phyloP scores from a whole-genome alignment of 768 basidiomycete species.

The Leccinum rimulosum region DNA sequence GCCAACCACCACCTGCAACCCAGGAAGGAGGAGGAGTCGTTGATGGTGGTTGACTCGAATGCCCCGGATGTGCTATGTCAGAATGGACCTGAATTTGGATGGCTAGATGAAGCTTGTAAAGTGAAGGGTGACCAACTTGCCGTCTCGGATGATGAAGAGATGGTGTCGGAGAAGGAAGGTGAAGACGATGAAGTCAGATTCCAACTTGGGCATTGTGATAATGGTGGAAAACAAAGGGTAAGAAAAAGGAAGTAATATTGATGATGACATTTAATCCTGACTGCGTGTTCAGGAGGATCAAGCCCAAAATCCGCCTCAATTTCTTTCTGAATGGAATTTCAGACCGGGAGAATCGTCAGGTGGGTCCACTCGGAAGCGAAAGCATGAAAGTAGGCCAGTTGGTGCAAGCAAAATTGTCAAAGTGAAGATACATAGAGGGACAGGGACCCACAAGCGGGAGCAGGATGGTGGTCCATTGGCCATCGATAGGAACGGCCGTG shows the following conservation, averaged over 20 bases:
- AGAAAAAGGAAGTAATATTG: constrained; percentile 2
- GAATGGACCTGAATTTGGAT: constrained; percentile 15
- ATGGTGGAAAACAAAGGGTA: constrained; percentile 11
- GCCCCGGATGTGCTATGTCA: constrained; percentile 21
- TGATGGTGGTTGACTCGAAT: constrained; percentile 30
- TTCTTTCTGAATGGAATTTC: constrained; percentile 25
- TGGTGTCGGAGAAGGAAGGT: constrained; percentile 14
- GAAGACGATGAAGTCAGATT: constrained; percentile 24
- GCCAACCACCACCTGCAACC: constrained; percentile 4
- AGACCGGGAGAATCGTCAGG: constrained; percentile 12
- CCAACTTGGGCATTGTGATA: background rate
- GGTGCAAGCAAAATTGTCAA: constrained; percentile 25
- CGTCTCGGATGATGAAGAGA: constrained; percentile 13
- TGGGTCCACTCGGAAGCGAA: constrained; percentile 11
- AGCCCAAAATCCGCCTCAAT: constrained; percentile 6
- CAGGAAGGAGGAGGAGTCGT: constrained; percentile 27
- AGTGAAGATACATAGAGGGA: constrained; percentile 13
- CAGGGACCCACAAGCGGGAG: constrained; percentile 3
- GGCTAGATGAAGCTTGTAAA: constrained; percentile 29
- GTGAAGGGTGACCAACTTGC: constrained; percentile 27
- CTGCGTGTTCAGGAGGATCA: constrained; percentile 4
- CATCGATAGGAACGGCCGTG: constrained; percentile 23
- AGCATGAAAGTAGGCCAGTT: constrained; percentile 5
- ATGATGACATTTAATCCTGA: constrained; percentile 5
- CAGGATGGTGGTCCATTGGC: constrained; percentile 11